Percentiles rank a stretch among this genome's conserved stretches.
Conservation (phyloP, 139 green algal genomes). For the Chlamydomonas eustigma region DNA sequence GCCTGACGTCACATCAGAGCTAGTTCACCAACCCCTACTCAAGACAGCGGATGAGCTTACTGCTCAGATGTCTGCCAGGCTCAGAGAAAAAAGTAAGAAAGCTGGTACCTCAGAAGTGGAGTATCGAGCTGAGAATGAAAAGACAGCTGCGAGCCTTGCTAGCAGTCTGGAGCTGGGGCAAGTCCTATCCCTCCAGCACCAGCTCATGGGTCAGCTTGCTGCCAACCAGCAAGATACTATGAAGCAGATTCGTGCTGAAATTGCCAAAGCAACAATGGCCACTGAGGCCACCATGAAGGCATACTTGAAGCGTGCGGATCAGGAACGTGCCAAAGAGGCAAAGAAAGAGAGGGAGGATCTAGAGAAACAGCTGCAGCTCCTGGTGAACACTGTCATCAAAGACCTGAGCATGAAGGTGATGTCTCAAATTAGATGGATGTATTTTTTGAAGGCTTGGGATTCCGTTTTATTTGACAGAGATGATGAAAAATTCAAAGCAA, state of each 20-base stretch:
- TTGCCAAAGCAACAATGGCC: background rate
- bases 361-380: background rate
- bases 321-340: background rate
- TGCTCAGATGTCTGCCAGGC: no score
- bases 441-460: no score
- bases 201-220: background rate
- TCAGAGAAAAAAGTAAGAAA: no score
- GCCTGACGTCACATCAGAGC: no score
- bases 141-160: no score
- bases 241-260: background rate
- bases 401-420: background rate
- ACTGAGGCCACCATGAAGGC: constrained; percentile 9
- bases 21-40: no score
- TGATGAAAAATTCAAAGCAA: no score
- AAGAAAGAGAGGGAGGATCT: background rate
- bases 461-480: no score
- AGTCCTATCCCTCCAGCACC: constrained; percentile 6
- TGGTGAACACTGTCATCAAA: background rate
- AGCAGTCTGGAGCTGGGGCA: background rate
- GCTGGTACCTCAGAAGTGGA: no score
- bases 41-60: no score
- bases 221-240: background rate
- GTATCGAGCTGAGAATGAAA: no score
- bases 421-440: no score
- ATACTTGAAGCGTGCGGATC: background rate